These are phyloP conservation scores for Venturia effusa DNA, from an alignment of 2,329 filamentous ascomycete species.

Conservation along the genomic window DNA sequence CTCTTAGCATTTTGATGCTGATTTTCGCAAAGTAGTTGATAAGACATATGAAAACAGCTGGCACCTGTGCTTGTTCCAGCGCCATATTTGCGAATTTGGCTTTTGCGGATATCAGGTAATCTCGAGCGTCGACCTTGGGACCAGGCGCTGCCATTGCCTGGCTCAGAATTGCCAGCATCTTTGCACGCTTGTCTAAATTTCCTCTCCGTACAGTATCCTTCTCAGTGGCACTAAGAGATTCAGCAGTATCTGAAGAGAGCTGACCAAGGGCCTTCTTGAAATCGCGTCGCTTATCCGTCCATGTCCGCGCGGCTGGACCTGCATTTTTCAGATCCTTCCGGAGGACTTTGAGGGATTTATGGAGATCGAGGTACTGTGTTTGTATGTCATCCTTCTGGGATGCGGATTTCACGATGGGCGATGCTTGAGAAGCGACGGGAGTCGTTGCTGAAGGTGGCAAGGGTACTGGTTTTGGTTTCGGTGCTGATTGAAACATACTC, in stretches of 20 bases:
- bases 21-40: slow-evolving; percentile 67
- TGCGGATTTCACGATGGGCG: background rate
- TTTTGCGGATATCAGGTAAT: slow-evolving; percentile 11
- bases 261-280: slow-evolving; percentile 66
- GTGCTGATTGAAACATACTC: background rate
- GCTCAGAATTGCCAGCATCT: slow-evolving; percentile 43
- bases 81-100: slow-evolving; percentile 13
- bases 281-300: slow-evolving; percentile 61
- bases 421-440: background rate
- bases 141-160: slow-evolving; percentile 19
- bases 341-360: slow-evolving; percentile 54
- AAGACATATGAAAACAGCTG: slow-evolving; percentile 60
- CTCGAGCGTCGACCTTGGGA: slow-evolving; percentile 18
- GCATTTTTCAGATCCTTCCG: slow-evolving; percentile 45
- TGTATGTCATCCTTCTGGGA: slow-evolving; percentile 32
- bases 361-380: slow-evolving; percentile 44
- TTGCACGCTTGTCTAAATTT: slow-evolving; percentile 16
- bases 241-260: slow-evolving; percentile 46
- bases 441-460: background rate
- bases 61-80: slow-evolving; percentile 40
- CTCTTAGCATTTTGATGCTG: slow-evolving; percentile 50
- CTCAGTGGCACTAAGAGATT: slow-evolving; percentile 19
- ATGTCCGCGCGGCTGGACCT: slow-evolving; percentile 42
- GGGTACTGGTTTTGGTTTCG: background rate
- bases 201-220: slow-evolving; percentile 17